Conservation (phyloP, 129 eudicot species). For the Heracleum sosnowskyi region DNA sequence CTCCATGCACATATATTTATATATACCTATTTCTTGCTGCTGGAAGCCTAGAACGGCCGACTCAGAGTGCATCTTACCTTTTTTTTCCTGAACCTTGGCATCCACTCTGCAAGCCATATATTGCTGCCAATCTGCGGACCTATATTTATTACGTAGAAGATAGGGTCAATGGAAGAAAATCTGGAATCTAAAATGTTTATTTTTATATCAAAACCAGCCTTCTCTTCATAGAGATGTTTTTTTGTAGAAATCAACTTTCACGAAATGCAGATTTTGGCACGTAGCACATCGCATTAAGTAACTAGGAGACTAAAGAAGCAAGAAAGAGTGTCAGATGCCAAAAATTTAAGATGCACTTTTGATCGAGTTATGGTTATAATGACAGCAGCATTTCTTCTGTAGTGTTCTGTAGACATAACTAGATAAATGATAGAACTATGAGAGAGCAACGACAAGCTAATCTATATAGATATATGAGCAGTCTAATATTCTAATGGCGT, state of each 20-base stretch:
- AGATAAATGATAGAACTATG: too few relatives aligned
- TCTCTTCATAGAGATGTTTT: background rate
- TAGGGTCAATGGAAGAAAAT: background rate
- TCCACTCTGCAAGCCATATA: constrained; percentile 65
- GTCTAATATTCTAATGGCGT: too few relatives aligned
- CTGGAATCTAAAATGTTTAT: background rate
- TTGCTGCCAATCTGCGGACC: constrained; percentile 74
- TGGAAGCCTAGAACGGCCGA: background rate
- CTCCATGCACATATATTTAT: background rate
- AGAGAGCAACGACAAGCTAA: too few relatives aligned
- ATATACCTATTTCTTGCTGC: background rate
- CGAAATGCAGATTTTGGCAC: background rate
- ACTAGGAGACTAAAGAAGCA: background rate
- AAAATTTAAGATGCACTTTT: background rate
- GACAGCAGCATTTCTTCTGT: background rate
- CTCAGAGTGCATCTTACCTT: constrained; percentile 29
- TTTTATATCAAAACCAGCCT: background rate
- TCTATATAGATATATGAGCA: too few relatives aligned
- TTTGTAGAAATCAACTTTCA: background rate
- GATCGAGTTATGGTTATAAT: too few relatives aligned
- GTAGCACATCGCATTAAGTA: background rate
- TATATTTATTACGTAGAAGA: constrained; percentile 17
- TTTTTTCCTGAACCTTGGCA: constrained; percentile 83
- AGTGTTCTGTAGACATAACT: too few relatives aligned
- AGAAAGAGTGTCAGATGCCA: background rate